Conservation (phyloP, 768 basidiomycete genomes). For the Strobilomyces dryophilus region DNA sequence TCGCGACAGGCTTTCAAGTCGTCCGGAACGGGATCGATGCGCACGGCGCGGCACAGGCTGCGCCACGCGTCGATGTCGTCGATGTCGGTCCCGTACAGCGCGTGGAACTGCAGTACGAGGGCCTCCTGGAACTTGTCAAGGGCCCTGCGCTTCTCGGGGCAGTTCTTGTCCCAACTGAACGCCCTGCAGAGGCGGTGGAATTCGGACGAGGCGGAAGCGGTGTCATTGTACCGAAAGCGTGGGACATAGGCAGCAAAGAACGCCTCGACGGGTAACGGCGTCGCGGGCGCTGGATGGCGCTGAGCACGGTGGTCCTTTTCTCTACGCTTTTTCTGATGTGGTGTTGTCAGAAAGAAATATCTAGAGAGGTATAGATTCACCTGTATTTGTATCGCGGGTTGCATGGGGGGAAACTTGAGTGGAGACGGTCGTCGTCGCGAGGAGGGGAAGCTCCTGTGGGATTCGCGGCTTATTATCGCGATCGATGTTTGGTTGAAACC, state of each 20-base stretch:
- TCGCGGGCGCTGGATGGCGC: not conserved
- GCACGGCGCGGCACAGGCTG: not conserved
- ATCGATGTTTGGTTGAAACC: too few species aligned
- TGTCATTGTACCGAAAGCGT: slow-evolving; percentile 1
- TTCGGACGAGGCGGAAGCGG: slow-evolving; percentile 6
- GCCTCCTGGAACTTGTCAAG: not conserved
- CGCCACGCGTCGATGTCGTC: not conserved
- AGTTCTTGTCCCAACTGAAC: slow-evolving; percentile 1
- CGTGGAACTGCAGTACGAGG: not conserved
- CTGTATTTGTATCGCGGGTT: not conserved
- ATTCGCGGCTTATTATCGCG: too few species aligned
- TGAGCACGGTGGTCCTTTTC: not conserved
- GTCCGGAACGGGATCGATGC: not conserved
- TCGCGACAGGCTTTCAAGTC: not conserved
- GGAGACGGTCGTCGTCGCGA: too few species aligned
- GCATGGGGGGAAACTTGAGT: too few species aligned
- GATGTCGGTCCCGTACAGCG: not conserved
- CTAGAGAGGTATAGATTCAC: not conserved
- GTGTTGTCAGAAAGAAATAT: not conserved
- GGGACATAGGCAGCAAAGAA: slow-evolving; percentile 5
- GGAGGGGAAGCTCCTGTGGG: too few species aligned
- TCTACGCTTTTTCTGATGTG: not conserved
- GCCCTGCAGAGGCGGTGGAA: slow-evolving; percentile 16
- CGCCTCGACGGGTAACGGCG: not conserved
- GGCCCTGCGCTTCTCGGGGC: not conserved